Evolutionary conservation across 805 yeast genomes (phyloP), one percentile per base, ranked within the genome.

Genomic region (Candida nonsorbophila): DNA sequence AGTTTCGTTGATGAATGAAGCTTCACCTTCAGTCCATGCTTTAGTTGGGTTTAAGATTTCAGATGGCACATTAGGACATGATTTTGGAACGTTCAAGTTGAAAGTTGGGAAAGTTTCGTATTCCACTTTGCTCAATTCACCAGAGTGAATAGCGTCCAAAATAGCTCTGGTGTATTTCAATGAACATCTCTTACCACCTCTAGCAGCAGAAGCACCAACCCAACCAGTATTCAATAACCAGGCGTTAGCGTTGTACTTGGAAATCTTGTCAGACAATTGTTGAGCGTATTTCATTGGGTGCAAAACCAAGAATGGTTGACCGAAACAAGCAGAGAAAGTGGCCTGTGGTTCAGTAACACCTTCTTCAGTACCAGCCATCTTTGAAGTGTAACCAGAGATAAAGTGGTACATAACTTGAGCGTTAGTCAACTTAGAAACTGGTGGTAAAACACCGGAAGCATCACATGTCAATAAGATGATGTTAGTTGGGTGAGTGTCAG

Each of bases 341-440:
- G 97, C 95, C 63, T 84, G 87, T 39, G 98, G 97, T 69, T 90
- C 97, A 40, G 97, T 88, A 44, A 90, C 85, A 64, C 98, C 98
- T 61, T 85, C 94, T 68, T 90, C 98, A 30, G 98, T 90, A 61
- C 97, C 97, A 39, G 98, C 96, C 95, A 90, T 90, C 77, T 92
- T 90, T 33, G 97, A 90, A 39, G 98, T 90, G 76, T 90, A 90
- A 52, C 98, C 98, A 41, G 95, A 83, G 49, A 90, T 90, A 69
- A 90, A 90, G 69, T 90, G 97, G 75, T 92, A 90, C 97, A 92
- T 90, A 43, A 90, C 97, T 69, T 90, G 97, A 48, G 90, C 84
- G 55, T 86, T 86, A 22, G 94, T 74, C 58, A 90, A 76, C 65
- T 81, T 85, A 41, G 97, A 87, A 41, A 90, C 94, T 41, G 97